Conservation (phyloP, 768 basidiomycete species). For the Aureoboletus auriporus region DNA sequence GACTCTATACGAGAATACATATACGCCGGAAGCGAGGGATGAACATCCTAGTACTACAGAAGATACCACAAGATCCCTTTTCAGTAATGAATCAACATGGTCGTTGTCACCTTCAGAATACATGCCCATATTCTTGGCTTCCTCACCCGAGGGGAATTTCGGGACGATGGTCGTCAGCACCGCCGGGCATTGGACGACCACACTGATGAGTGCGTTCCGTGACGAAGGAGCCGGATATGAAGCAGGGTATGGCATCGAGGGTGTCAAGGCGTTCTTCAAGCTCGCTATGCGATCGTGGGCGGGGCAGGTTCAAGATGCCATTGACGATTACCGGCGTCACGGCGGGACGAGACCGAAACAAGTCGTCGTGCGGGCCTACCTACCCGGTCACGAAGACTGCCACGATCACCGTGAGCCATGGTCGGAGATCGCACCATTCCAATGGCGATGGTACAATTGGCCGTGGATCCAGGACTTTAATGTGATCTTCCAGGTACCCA, state of each 20-base stretch:
- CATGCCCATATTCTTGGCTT: conserved; percentile 43
- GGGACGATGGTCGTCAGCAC: conserved; percentile 61
- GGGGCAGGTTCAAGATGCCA: conserved; percentile 41
- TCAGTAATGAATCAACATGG: conserved; percentile 56
- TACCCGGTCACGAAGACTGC: conserved; percentile 66
- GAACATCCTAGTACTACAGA: conserved; percentile 15
- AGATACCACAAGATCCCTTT: conserved; percentile 36
- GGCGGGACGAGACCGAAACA: conserved; percentile 33
- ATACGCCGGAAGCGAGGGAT: conserved; percentile 14
- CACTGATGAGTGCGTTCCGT: conserved; percentile 42
- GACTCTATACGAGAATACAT: conserved; percentile 35
- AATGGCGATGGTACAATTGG: conserved; percentile 63
- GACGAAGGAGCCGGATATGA: conserved; percentile 28
- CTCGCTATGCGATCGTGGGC: conserved; percentile 58
- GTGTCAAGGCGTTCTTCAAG: conserved; percentile 54
- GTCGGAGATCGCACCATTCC: conserved; percentile 40
- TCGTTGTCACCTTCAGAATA: conserved; percentile 50
- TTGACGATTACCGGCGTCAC: conserved; percentile 32
- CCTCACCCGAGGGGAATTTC: conserved; percentile 49
- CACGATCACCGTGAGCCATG: conserved; percentile 46
- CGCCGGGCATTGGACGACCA: conserved; percentile 67
- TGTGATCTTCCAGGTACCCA: conserved; percentile 50
- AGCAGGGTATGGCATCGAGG: conserved; percentile 47
- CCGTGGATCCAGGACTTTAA: conserved; percentile 56
- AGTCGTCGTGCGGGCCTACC: conserved; percentile 56